Evolutionary conservation across 305 asterid species (phyloP), one percentile per base, ranked within the genome.

Genomic region (Fraxinus latifolia): DNA sequence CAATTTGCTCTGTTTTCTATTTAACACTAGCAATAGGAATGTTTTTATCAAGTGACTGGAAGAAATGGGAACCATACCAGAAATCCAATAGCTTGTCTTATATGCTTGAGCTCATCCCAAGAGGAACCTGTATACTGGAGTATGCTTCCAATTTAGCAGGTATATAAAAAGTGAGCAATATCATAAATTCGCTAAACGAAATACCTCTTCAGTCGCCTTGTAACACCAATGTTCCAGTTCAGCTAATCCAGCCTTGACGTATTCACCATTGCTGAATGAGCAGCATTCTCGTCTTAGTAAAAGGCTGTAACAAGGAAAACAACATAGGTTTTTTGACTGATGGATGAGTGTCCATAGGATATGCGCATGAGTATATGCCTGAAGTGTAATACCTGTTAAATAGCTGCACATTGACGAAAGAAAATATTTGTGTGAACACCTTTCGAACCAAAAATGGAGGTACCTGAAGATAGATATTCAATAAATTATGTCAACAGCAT

Each of bases 61-160:
- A 87, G 83, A 82, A 77, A 78, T 15, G 32, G 80, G 79, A 5
- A 31, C 77, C 78, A 77, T 94, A 96, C 99, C 99, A 96, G 90
- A 87, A 96, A 96, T 25, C 99, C 98, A 27, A 96, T 93, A 68
- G 99, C 97, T 85, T 96, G 99, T 80, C 98, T 91, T 81, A 94
- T 96, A 83, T 95, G 98, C 89, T 94, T 94, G 84, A 95, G 97
- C 92, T 95, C 99, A 83, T 94, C 99, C 98, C 98, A 96, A 25
- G 99, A 91, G 2, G 97, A 87, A 70, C 99, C 99, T 87, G 96
- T 93, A 85, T 94, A 94, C 99, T 96, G 97, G 77, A 90, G 83
- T 33, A 79, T 55, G 58, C 58, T 50, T 83, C 75, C 70, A 77
- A 60, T 77, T 88, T 85, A 83, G 87, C 65, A 44, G 55, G 44